Base-by-base conservation (phyloP, 768 basidiomycete species). In the Hysterangium stoloniferum region DNA sequence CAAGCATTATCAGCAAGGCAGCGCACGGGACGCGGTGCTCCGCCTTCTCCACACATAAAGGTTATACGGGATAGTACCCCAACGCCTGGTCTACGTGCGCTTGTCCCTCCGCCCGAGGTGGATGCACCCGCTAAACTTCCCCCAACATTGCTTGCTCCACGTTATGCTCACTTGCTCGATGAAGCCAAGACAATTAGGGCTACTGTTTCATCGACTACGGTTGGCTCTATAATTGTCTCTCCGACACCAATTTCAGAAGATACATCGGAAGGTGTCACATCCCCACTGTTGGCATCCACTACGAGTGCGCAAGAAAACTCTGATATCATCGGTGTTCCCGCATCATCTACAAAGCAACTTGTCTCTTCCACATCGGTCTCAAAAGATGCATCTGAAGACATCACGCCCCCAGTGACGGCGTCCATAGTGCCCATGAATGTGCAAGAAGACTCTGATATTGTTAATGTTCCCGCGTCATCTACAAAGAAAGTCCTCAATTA, bases 1-100 rank as follows among this genome's bases (percentile, higher is more conserved):
- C 64, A 66, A 27, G 82, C 83, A 2, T 60, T 87, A 36, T 73
- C 74, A 63, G 74, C 71, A 38, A 82, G 82, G 53, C 82, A 84
- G 56, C 72, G 75, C 6, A 61, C 69, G 1, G 80, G 82, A 4
- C 68, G 73, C 20, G 68, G 76, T 37, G 82, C 82, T 1, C 74
- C 77, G 0, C 77, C 81, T 1, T 77, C 75, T 1, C 77, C 76
- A 1, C 22, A 8, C 8, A 28, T 27, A 28, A 72, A 70, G 65
- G 68, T 66, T 38, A 73, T 77, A n/a, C 76, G 71, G 7, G 74
- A 76, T 61, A 81, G 77, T 56, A 77, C 73, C 17, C 74, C 78
- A 32, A 15, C 49, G n/a, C 11, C 24, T 24, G 4, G 22, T 42
- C 22, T 20, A 11, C 17, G 48, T 19, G 20, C 20, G 12, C n/a